Base-by-base conservation (phyloP, 139 green algal genomes). In the Tetratostichococcus sp. region DNA sequence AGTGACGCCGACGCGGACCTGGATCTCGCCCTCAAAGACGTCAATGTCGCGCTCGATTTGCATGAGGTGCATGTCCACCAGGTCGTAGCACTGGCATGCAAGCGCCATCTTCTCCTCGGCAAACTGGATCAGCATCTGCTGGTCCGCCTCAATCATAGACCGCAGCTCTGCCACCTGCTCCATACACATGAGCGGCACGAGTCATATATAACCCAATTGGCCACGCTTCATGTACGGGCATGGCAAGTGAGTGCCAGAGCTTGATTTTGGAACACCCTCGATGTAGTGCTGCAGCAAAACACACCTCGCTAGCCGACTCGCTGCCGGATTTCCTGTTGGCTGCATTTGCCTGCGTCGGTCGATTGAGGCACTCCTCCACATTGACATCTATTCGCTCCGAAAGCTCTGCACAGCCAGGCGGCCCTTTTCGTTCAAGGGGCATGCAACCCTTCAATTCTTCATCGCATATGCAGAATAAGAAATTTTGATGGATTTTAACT, bases 61-160 rank as follows among this genome's bases (percentile, higher is more conserved):
- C 11, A 72, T 33, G 19, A 85, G 58, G 69, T 95, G 86, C 75
- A 80, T 80, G 32, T 91, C 83, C 62, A 97, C 57, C 66, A 96
- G 79, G 43, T 94, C 87, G 42, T 89, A 79, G 22, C 78, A 87
- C 67, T 90, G 76, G 34, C 73, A 65, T 23, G 86, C 86, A 72
- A 90, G 77, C 43, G 79, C 74, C 65, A 88, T 80, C 73, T 95
- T 95, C 79, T 97, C 92, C 67, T 95, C 91, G 4, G 81, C 80
- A 71, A 89, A 93, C 80, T 95, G 91, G 33, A 89, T 74, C 43
- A 95, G 79, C 74, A 90, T 79, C 1, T 73, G 74, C 79, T 95
- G 90, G 30, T 89, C 84, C 25, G 42, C 77, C 28, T 86, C 84
- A 17, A 91, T 88, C 31, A 35, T 73, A 31, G 43, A 66, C 22